phyloP scores from a whole-genome alignment of 768 basidiomycete genomes.

The Lactarius hengduanensis region DNA sequence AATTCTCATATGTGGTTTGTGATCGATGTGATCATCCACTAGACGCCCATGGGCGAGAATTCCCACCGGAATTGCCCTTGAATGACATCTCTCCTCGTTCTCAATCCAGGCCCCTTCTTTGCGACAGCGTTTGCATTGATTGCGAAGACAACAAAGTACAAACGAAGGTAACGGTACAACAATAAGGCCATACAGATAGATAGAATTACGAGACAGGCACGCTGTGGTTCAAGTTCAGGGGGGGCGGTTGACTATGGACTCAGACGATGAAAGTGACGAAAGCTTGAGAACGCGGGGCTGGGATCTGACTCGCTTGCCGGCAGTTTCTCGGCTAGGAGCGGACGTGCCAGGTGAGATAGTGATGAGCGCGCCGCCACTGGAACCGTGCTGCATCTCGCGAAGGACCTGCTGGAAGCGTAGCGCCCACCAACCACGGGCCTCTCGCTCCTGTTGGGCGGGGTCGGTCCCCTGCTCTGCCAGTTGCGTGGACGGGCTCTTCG shows the following conservation, averaged over 20 bases:
- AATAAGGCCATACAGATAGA: background rate
- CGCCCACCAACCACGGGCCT: constrained; percentile 76
- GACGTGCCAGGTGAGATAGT: background rate
- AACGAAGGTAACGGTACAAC: constrained; percentile 8
- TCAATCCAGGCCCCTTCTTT: background rate
- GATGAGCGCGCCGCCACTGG: constrained; percentile 7
- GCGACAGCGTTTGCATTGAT: constrained; percentile 20
- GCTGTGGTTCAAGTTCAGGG: constrained; percentile 1
- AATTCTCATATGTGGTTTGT: background rate
- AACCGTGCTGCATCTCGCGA: constrained; percentile 46
- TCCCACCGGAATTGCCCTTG: background rate
- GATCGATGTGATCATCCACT: background rate
- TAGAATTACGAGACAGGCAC: constrained; percentile 6
- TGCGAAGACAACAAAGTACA: constrained; percentile 12
- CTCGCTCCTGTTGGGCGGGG: constrained; percentile 49
- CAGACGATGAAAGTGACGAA: constrained; percentile 25
- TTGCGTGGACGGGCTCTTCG: constrained; percentile 72
- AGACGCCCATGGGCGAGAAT: background rate
- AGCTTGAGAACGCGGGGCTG: constrained; percentile 27
- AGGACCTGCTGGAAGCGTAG: constrained; percentile 62
- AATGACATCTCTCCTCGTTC: background rate
- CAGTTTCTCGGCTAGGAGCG: background rate
- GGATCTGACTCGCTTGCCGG: constrained; percentile 4
- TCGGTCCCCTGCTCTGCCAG: constrained; percentile 37
- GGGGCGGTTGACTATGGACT: constrained; percentile 20